Evolutionary conservation across 352 stramenopile species (phyloP), one percentile per base, ranked within the genome.

Genomic region (Globisporangium nagaii): DNA sequence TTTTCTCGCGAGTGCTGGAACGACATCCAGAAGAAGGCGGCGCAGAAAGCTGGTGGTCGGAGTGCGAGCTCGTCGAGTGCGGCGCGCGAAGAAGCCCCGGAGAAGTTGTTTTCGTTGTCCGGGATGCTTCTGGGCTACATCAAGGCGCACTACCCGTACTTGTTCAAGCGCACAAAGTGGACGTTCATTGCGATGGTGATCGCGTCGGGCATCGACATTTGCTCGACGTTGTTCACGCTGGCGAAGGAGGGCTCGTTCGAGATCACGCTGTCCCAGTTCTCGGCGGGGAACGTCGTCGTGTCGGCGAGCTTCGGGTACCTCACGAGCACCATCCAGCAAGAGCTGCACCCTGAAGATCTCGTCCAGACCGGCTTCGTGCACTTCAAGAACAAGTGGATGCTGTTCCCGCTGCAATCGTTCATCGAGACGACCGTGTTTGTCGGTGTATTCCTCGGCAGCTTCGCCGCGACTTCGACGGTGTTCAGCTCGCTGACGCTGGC

Each of bases 141-240:
- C 17, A 68, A 65, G 40, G 25, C 43, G 1, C 41, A 67, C 44
- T 88, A 79, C 25, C 66, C 67, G 30, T 74, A 76, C 55, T 56
- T 88, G 43, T 89, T 88, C 63, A 89, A 80, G 56, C 66, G 80
- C 19, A 68, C 86, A 7, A 89, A 85, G 53, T 91, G 80, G 80
- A 88, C 80, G 12, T 91, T 88, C 45, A 79, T 86, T 24, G 64
- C 66, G n/a, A 80, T 88, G 47, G 79, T 88, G 50, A 42, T 91
- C 8, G 62, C 88, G 8, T 86, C 80, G 4, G 70, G 66, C 11
- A 56, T 89, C n/a, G 80, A 91, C 45, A 51, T 88, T 20, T 84
- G 76, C 55, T 89, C 78, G 10, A 88, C 78, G 1, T 53, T 81
- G 35, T 64, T 86, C 13, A 55, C 65, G 20, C 46, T 84, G 12